A percentile compares a stretch with the other conserved stretches of the same genome.
Conservation (phyloP, 2,329 filamentous ascomycete species). For the Aureobasidium pullulans region DNA sequence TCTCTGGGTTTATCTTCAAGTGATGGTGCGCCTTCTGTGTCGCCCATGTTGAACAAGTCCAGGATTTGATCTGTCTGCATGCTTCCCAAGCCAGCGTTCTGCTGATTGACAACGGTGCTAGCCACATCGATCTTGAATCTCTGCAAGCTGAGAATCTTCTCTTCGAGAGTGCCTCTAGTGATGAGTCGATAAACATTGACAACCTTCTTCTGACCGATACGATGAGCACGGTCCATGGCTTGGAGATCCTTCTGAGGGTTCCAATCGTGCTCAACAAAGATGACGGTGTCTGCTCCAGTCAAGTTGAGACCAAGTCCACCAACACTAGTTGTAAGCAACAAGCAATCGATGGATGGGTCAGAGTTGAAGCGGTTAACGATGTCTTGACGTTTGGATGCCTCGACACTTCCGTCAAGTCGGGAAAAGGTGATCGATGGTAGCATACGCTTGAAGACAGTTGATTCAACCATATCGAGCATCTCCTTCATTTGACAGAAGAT, state of each 20-base stretch:
- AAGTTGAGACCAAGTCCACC: conserved; percentile 91
- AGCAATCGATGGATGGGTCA: conserved; percentile 90
- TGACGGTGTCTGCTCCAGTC: conserved; percentile 95
- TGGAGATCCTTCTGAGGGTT: conserved; percentile 98
- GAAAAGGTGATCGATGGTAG: conserved; percentile 90
- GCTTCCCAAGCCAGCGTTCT: conserved; percentile 86
- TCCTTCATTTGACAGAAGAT: conserved; percentile 99
- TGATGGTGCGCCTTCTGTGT: conserved; percentile 46
- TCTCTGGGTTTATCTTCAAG: conserved; percentile 32
- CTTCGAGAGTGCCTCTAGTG: conserved; percentile 89
- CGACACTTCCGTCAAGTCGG: conserved; percentile 87
- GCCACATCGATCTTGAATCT: conserved; percentile 99
- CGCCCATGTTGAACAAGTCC: conserved; percentile 87
- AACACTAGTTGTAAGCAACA: conserved; percentile 89
- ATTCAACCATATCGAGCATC: conserved; percentile 98
- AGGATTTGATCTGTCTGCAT: conserved; percentile 99
- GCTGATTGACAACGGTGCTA: conserved; percentile 96
- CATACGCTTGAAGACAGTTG: conserved; percentile 80
- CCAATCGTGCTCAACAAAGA: conserved; percentile 99
- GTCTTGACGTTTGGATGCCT: conserved; percentile 87
- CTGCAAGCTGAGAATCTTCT: conserved; percentile 95
- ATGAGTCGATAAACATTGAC: conserved; percentile 98
- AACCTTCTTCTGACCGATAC: conserved; percentile 99
- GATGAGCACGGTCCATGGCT: conserved; percentile 96
- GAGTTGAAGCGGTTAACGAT: conserved; percentile 99